Percentiles rank a stretch among this genome's conserved stretches.
Conservation (phyloP, 192 early-diverging fungal genomes). For the Coemansia sp. region DNA sequence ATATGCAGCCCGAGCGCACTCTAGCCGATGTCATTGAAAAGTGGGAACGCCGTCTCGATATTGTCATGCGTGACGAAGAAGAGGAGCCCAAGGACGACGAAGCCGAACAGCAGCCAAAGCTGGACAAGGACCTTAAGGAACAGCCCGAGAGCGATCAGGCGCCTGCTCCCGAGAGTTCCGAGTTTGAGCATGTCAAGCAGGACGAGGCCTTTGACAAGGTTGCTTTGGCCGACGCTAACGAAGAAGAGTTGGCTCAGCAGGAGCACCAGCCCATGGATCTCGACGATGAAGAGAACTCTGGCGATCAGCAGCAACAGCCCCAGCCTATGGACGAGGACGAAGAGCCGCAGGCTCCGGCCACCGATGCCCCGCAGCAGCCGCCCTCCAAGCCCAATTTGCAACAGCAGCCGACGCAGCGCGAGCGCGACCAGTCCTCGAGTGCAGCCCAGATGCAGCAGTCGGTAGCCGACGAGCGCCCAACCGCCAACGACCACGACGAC, state of each 20-base stretch:
- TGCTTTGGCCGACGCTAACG: slow-evolving; percentile 66
- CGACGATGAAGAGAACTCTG: slow-evolving; percentile 61
- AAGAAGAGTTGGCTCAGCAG: slow-evolving; percentile 57
- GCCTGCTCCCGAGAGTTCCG: slow-evolving; percentile 31
- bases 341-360: slow-evolving; percentile 10
- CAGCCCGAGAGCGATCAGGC: slow-evolving; percentile 34
- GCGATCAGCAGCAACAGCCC: slow-evolving; percentile 46
- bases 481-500: slow-evolving; percentile 29
- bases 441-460: slow-evolving; percentile 55
- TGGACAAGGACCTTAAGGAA: slow-evolving; percentile 54
- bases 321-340: slow-evolving; percentile 50
- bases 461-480: slow-evolving; percentile 35
- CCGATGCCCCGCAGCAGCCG: slow-evolving; percentile 2
- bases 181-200: slow-evolving; percentile 67
- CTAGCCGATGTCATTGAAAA: slow-evolving; percentile 92
- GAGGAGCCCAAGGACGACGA: slow-evolving; percentile 37
- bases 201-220: slow-evolving; percentile 71
- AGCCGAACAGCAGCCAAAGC: slow-evolving; percentile 43
- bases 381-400: slow-evolving; percentile 16
- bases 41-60: slow-evolving; percentile 86
- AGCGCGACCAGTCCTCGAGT: slow-evolving; percentile 13
- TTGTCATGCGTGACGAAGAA: slow-evolving; percentile 69
- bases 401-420: slow-evolving; percentile 15
- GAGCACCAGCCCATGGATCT: slow-evolving; percentile 66
- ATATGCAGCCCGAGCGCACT: slow-evolving; percentile 86